Conservation (phyloP, 305 asterid species). For the Fraxinus platypoda region DNA sequence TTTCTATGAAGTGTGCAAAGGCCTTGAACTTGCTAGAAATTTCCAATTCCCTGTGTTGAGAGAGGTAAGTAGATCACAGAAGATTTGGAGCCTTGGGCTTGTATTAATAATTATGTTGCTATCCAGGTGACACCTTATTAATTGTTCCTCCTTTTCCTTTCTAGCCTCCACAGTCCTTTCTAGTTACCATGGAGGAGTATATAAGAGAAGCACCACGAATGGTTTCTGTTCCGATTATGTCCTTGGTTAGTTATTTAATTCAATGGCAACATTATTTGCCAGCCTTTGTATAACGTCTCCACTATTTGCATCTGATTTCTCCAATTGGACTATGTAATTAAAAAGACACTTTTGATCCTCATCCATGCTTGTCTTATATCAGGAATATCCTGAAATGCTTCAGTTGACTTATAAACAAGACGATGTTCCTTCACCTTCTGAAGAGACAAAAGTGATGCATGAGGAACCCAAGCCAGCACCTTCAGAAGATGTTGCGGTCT, state of each 20-base stretch:
- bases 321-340: not conserved
- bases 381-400: constrained; percentile 96
- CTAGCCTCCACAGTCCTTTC: constrained; percentile 58
- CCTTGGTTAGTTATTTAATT: constrained; percentile 62
- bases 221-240: constrained; percentile 44
- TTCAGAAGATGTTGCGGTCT: constrained; percentile 38
- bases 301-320: not conserved
- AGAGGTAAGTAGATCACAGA: constrained; percentile 52
- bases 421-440: constrained; percentile 59
- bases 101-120: not conserved
- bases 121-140: constrained; percentile 6
- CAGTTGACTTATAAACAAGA: constrained; percentile 91
- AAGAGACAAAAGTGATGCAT: constrained; percentile 43
- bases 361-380: constrained; percentile 19
- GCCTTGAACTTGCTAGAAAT: constrained; percentile 94
- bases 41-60: constrained; percentile 91
- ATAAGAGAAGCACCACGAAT: constrained; percentile 51
- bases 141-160: constrained; percentile 1
- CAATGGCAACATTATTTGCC: constrained; percentile 6
- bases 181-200: constrained; percentile 58
- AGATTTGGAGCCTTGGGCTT: not conserved
- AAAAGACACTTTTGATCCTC: not conserved
- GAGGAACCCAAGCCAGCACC: constrained; percentile 57
- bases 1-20: constrained; percentile 93
- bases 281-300: not conserved